Base-by-base conservation (phyloP, 768 basidiomycete genomes). In the Boletus tylopilopsis region DNA sequence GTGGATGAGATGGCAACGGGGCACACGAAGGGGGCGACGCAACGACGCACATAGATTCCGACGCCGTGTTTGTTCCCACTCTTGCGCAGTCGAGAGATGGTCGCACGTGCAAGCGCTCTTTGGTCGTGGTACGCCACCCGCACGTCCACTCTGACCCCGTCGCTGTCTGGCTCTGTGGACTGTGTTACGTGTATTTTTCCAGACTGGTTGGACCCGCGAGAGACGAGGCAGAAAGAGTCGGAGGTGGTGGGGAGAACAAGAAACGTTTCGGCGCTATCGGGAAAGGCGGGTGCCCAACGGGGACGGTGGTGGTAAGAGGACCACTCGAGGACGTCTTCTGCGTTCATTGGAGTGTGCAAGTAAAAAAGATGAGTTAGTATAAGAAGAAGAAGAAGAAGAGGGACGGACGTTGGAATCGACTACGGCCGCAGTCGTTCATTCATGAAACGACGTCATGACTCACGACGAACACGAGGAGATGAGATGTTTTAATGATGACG, bases 41-140 rank as follows among this genome's bases (percentile, higher is more conserved):
- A 23, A 25, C 42, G 12, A 16, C 41, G 23, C 45, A 72, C 75
- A 35, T 64, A 74, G 47, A 75, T 64, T 0, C 73, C 73, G 13
- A 74, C 55, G 18, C 72, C 73, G 32, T 67, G 50, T 33, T 62
- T 51, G 9, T 61, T 54, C 21, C 59, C 61, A 7, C 45, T 47
- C 29, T 57, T 64, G 30, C 53, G 51, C 2, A 75, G 57, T n/a
- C 42, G 51, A 47, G 70, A 73, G 15, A 73, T 56, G 5, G 61
- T 54, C 18, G 66, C 64, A n/a, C 57, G 55, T 6, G 60, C 54
- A 2, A 71, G 63, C 10, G 62, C 51, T 9, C 39, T 45, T 5
- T 48, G 35, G 24, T 44, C 35, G 27, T 62, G 36, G 40, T 70
- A 74, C n/a, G 65, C 51, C 23, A 64, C 64, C 2, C 54, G 55